A percentile compares a stretch with the other conserved stretches of the same genome.
Evolutionary conservation across 2,329 filamentous ascomycete genomes (phyloP).

Genomic region (Penicillium sp.): DNA sequence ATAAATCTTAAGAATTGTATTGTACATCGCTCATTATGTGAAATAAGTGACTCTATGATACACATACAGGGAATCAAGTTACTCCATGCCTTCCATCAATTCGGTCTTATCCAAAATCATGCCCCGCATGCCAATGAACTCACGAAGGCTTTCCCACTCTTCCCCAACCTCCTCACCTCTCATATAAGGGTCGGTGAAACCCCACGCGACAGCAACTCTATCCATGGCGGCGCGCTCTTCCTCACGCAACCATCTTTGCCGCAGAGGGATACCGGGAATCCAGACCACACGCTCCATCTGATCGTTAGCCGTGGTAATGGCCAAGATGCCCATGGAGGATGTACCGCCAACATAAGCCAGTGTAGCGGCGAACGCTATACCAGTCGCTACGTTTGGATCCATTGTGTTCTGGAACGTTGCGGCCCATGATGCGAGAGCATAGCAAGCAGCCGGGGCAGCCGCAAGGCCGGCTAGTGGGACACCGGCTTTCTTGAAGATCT

Average conservation of each 20-base stretch:
- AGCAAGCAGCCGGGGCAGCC: constrained; percentile 48
- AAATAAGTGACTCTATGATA: constrained; percentile 1
- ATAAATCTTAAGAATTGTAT: not conserved
- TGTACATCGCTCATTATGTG: constrained; percentile 1
- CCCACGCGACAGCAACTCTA: constrained; percentile 83
- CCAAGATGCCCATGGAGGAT: constrained; percentile 76
- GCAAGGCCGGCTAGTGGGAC: constrained; percentile 43
- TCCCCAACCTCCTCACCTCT: constrained; percentile 86
- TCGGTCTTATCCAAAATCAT: constrained; percentile 90
- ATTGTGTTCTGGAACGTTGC: constrained; percentile 70
- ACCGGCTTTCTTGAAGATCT: constrained; percentile 45
- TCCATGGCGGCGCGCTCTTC: constrained; percentile 88
- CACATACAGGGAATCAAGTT: constrained; percentile 18
- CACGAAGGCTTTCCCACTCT: constrained; percentile 82
- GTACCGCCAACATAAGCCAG: constrained; percentile 81
- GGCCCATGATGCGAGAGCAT: constrained; percentile 67
- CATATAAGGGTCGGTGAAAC: constrained; percentile 76
- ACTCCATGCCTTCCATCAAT: constrained; percentile 91
- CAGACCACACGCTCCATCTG: constrained; percentile 94
- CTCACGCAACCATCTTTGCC: constrained; percentile 81
- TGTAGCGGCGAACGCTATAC: constrained; percentile 75
- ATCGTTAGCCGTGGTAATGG: constrained; percentile 83
- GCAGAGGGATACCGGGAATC: constrained; percentile 76
- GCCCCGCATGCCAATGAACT: constrained; percentile 77
- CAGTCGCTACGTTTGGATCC: constrained; percentile 71